Evolutionary conservation across 2,329 filamentous ascomycete species (phyloP).

Genomic region (Penicillium sclerotigenum): DNA sequence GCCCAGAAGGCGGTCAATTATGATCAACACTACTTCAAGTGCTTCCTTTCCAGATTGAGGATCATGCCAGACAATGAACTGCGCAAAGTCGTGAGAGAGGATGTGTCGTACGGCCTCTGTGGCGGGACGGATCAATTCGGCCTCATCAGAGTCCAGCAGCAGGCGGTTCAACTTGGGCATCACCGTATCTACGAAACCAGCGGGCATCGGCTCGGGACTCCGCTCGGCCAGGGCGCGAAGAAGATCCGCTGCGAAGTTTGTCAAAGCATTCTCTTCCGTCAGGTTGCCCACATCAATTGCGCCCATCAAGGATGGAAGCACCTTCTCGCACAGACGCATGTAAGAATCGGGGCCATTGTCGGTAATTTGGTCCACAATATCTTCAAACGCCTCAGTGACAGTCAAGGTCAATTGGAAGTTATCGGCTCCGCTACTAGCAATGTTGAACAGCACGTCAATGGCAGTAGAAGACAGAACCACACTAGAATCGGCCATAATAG

Average conservation of each 20-base stretch:
- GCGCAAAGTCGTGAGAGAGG: conserved; percentile 81
- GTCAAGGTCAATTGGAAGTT: conserved; percentile 91
- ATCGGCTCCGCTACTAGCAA: conserved; percentile 80
- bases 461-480: conserved; percentile 70
- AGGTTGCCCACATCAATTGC: conserved; percentile 85
- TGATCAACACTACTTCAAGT: conserved; percentile 81
- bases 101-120: conserved; percentile 86
- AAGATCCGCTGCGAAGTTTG: conserved; percentile 82
- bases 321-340: conserved; percentile 74
- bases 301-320: conserved; percentile 80
- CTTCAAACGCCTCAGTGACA: conserved; percentile 87
- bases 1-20: conserved; percentile 86
- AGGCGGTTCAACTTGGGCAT: conserved; percentile 84
- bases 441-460: conserved; percentile 77
- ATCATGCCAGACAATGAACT: conserved; percentile 84
- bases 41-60: conserved; percentile 72
- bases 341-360: conserved; percentile 66
- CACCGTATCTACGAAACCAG: conserved; percentile 77
- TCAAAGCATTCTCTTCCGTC: conserved; percentile 73
- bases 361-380: conserved; percentile 69
- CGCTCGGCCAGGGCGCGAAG: conserved; percentile 77
- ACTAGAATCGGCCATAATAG: conserved; percentile 73
- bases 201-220: conserved; percentile 78
- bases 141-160: conserved; percentile 78
- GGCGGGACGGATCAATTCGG: conserved; percentile 80